Evolutionary conservation across 768 basidiomycete genomes (phyloP).

Genomic region (Phylloporus arenicola): DNA sequence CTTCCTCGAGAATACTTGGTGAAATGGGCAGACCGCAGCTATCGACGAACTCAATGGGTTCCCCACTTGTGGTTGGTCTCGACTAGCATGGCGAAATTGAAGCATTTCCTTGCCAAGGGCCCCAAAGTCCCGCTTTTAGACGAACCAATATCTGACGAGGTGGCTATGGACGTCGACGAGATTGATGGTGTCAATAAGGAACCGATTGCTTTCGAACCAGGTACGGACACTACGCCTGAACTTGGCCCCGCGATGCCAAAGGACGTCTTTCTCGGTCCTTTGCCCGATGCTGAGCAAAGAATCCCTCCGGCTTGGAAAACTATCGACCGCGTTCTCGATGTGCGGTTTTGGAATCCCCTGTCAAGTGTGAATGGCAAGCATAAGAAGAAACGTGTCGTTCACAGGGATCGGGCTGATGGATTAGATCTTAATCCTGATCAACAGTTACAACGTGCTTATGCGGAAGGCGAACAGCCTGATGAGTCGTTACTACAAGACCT

Average conservation of each 20-base stretch:
- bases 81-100: constrained; percentile 59
- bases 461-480: constrained; percentile 61
- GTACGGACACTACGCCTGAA: constrained; percentile 32
- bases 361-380: constrained; percentile 9
- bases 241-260: constrained; percentile 26
- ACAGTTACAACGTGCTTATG: constrained; percentile 38
- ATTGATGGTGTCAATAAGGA: constrained; percentile 18
- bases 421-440: constrained; percentile 16
- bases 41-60: constrained; percentile 80
- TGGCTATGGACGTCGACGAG: constrained; percentile 25
- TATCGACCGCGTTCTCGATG: constrained; percentile 86
- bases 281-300: constrained; percentile 64
- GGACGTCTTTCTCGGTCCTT: constrained; percentile 32
- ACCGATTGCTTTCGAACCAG: constrained; percentile 38
- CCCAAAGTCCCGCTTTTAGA: constrained; percentile 62
- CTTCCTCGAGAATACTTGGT: constrained; percentile 91
- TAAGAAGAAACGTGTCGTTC: constrained; percentile 16
- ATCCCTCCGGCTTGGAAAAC: constrained; percentile 84
- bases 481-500: constrained; percentile 50
- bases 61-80: constrained; percentile 87
- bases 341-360: constrained; percentile 56
- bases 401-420: constrained; percentile 28
- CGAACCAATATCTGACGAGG: constrained; percentile 33
- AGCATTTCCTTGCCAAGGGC: constrained; percentile 69
- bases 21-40: constrained; percentile 81